phyloP scores from a whole-genome alignment of 371 early-diverging fungal genomes.

The Phascolomyces articulosus region DNA sequence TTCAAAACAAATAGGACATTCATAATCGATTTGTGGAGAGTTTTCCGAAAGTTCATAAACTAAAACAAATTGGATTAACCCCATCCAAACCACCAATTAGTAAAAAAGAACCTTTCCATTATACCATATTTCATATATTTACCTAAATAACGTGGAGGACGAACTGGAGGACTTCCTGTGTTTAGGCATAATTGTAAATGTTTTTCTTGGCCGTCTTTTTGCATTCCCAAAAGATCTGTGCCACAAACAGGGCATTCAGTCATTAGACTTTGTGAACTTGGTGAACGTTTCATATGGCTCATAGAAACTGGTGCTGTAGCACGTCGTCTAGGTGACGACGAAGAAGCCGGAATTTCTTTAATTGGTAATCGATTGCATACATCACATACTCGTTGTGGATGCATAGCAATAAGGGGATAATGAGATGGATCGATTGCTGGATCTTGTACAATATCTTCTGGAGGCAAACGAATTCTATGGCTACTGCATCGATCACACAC shows the following conservation, averaged over 20 bases:
- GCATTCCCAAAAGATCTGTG: slow-evolving; percentile 38
- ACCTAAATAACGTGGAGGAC: slow-evolving; percentile 73
- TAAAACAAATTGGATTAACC: too few relatives aligned
- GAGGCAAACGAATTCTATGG: slow-evolving; percentile 50
- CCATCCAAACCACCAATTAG: too few relatives aligned
- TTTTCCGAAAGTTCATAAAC: slow-evolving; percentile 62
- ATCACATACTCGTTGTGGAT: slow-evolving; percentile 56
- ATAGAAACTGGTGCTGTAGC: slow-evolving; percentile 11
- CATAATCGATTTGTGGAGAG: slow-evolving; percentile 69
- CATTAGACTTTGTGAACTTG: slow-evolving; percentile 65
- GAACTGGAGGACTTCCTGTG: slow-evolving; percentile 47
- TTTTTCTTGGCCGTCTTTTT: slow-evolving; percentile 70
- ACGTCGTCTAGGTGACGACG: slow-evolving; percentile 7
- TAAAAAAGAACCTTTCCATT: too few relatives aligned
- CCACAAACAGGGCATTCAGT: slow-evolving; percentile 86
- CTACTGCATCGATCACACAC: slow-evolving; percentile 75
- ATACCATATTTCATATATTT: slow-evolving; percentile 18
- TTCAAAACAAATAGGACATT: slow-evolving; percentile 92
- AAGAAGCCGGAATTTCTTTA: slow-evolving; percentile 20
- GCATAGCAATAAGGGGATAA: slow-evolving; percentile 38
- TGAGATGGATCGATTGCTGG: slow-evolving; percentile 45
- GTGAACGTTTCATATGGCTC: slow-evolving; percentile 39
- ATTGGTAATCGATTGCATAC: slow-evolving; percentile 32
- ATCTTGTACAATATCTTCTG: slow-evolving; percentile 48
- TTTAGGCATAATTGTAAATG: slow-evolving; percentile 80